Evolutionary conservation across 108 stramenopile genomes (phyloP), one percentile per base, ranked within the genome.

Genomic region (Nitzschia inconspicua): DNA sequence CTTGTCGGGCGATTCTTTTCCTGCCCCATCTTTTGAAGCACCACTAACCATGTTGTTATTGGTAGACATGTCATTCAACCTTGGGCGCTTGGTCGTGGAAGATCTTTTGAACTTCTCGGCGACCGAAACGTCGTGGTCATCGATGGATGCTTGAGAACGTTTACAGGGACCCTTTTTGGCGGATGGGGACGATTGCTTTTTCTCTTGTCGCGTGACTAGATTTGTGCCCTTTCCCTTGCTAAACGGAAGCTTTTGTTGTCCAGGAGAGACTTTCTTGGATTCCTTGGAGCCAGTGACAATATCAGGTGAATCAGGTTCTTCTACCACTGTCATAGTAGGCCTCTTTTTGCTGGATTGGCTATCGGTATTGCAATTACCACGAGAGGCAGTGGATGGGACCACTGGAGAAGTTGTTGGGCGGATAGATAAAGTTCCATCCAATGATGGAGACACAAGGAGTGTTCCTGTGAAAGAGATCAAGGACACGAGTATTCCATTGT

Each of bases 401-500:
- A 14, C 8, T 18, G 22, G 47, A 44, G 34, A n/a, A 26, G 34
- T 39, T 37, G 60, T 14, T 32, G 44, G 20, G 8, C 39, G 19
- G 18, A 8, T 10, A 8, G 16, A 30, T 22, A 40, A 42, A 23
- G 36, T 22, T 8, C 22, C 19, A 20, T 58, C n/a, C 1, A 18
- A 24, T 11, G 32, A 37, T 23, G 36, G 39, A 2, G 55, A 53
- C 23, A 77, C 72, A 30, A 59, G 44, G 16, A 84, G 47, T 9
- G 69, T 57, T 2, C 83, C 83, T 3, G 66, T 65, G 48, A 84
- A 84, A 43, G 39, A 44, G 13, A 13, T 48, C 20, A 84, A 60
- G 23, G 74, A 58, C 51, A 84, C 44, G 10, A 73, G 3, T 10
- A 81, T 61, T 23, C 44, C 37, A 46, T 72, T 51, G n/a, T n/a